Percentiles rank a stretch among this genome's conserved stretches.
Conservation (phyloP, 352 stramenopile species). For the Phytophthora tentaculata region DNA sequence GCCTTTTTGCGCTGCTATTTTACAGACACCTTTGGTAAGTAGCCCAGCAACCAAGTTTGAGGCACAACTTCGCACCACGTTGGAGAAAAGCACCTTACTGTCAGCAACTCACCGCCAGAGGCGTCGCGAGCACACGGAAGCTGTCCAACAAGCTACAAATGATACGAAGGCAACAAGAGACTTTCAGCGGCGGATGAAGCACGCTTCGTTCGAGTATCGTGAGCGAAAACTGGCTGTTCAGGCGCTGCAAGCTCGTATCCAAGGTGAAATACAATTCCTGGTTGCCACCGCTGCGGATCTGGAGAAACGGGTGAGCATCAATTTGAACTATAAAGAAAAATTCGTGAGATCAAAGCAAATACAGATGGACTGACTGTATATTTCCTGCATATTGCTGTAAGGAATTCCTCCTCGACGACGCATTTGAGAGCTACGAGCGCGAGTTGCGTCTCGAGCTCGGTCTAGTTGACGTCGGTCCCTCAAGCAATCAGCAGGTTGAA, state of each 20-base stretch:
- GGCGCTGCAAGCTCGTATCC: constrained; percentile 53
- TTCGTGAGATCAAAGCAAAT: too few species aligned
- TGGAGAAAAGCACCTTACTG: constrained; percentile 27
- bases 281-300: constrained; percentile 51
- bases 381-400: constrained; percentile 33
- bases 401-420: constrained; percentile 68
- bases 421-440: constrained; percentile 60
- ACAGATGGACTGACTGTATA: constrained; percentile 21
- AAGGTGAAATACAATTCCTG: constrained; percentile 68
- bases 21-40: constrained; percentile 6
- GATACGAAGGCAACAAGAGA: constrained; percentile 25
- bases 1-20: not conserved
- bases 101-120: constrained; percentile 27
- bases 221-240: constrained; percentile 67
- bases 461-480: constrained; percentile 10
- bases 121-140: constrained; percentile 26
- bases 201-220: constrained; percentile 51
- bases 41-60: constrained; percentile 19
- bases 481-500: constrained; percentile 15
- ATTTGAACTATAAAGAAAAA: too few species aligned
- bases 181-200: constrained; percentile 43
- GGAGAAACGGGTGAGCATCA: constrained; percentile 44
- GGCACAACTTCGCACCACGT: constrained; percentile 9
- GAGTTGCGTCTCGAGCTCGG: constrained; percentile 45
- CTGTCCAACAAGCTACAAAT: constrained; percentile 14